Evolutionary conservation across 495 filamentous ascomycete species (phyloP), one percentile per base, ranked within the genome.

Genomic region (Eremomyces bilateralis): DNA sequence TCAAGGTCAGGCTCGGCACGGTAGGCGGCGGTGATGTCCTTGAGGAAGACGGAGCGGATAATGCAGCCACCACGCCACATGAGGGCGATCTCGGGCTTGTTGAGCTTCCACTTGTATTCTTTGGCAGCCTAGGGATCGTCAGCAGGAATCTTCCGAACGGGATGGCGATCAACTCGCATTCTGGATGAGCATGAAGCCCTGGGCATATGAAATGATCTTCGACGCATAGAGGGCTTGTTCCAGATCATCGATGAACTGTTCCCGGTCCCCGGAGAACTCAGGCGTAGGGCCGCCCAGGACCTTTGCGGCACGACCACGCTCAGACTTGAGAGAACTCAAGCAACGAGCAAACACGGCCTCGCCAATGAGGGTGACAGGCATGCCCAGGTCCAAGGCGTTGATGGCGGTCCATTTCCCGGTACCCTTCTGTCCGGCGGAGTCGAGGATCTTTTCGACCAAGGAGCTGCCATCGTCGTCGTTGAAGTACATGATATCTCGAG

Each of bases 51-150:
- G 42, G 90, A 95, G 59, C 88, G 88, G 62, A 97, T 97, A 54
- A 97, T 97, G 73, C 88, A 97, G 40, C 88, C 88, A 61, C 88
- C 88, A 57, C 88, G 81, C 88, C 88, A 97, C 88, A 97, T 97
- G 53, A 97, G 73, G 42, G 88, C 88, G 53, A 97, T 97, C 42
- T 91, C 92, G 38, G 88, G 88, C 73, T 94, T 97, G 73, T 97
- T 94, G 36, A 97, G 73, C 71, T 95, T 94, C 88, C 88, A 97
- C 38, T 53, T 48, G 65, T 90, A 97, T 54, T 93, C 78, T 58
- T 79, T 85, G 54, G 84, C 88, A 46, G 88, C 85, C 82, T 78
- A 8, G 13, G 33, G 17, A 30, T 33, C 33, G 44, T 33, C 22
- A 33, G 20, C 6, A 24, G 11, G 21, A 16, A 19, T 33, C 11